phyloP scores from a whole-genome alignment of 2,329 filamentous ascomycete species.

The Elsinoe ampelina region DNA sequence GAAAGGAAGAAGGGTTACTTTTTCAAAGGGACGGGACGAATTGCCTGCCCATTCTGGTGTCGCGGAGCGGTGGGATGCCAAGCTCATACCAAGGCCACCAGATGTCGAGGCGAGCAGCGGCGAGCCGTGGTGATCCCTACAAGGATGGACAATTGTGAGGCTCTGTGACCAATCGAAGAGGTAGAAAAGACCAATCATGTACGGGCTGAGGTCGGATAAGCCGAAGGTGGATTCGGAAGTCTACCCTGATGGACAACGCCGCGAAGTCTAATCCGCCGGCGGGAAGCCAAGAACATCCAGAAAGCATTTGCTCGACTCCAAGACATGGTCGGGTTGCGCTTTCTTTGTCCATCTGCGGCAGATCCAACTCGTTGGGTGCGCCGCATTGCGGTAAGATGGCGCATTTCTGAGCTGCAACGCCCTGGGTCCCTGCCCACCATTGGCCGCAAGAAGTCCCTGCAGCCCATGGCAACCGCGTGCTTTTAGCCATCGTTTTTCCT shows the following conservation, averaged over 20 bases:
- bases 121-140: background rate
- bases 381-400: background rate
- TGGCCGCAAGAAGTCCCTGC: conserved; percentile 1
- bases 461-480: conserved; percentile 1
- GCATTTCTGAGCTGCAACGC: background rate
- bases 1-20: background rate
- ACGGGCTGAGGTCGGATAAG: background rate
- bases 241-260: conserved; percentile 10
- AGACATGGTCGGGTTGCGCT: background rate
- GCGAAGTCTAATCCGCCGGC: background rate
- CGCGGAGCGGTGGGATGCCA: conserved; percentile 8
- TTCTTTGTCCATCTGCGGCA: background rate
- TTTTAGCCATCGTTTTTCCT: background rate
- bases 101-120: background rate
- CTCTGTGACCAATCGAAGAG: background rate
- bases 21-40: background rate
- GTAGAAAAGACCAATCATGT: background rate
- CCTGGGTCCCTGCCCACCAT: background rate
- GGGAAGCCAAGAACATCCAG: background rate
- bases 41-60: conserved; percentile 10
- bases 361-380: conserved; percentile 5
- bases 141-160: background rate
- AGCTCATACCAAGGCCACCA: conserved; percentile 1
- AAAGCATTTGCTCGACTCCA: background rate
- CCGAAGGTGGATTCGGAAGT: conserved; percentile 4